Evolutionary conservation across 306 rosid species (phyloP).

Genomic region (Phaseolus lunatus): DNA sequence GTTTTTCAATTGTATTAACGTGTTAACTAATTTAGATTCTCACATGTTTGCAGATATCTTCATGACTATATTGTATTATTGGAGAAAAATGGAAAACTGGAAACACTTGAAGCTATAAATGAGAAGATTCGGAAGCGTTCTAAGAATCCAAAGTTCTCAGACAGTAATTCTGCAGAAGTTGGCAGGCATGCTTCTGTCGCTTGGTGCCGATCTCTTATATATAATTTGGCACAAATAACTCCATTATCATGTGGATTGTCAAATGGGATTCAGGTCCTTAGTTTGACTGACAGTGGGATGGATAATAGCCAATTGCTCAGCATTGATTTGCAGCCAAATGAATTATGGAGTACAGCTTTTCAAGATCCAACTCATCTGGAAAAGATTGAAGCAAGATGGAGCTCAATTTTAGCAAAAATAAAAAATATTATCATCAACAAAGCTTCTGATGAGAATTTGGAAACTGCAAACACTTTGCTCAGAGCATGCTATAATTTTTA

Average conservation of each 20-base stretch:
- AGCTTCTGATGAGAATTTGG: conserved; percentile 77
- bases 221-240: conserved; percentile 79
- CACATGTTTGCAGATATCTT: conserved; percentile 71
- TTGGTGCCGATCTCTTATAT: conserved; percentile 89
- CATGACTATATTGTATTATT: conserved; percentile 72
- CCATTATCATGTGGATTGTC: conserved; percentile 56
- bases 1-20: conserved; percentile 26
- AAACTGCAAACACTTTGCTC: conserved; percentile 80
- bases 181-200: conserved; percentile 93
- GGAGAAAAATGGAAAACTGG: conserved; percentile 83
- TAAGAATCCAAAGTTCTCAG: conserved; percentile 85
- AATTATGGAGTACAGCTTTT: conserved; percentile 82
- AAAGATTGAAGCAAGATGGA: conserved; percentile 75
- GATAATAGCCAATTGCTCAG: conserved; percentile 73
- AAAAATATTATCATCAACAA: conserved; percentile 59
- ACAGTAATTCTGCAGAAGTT: conserved; percentile 78
- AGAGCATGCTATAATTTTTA: conserved; percentile 84
- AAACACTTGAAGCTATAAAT: conserved; percentile 87
- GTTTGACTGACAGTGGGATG: conserved; percentile 59
- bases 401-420: conserved; percentile 62
- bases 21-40: conserved; percentile 41
- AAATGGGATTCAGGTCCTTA: conserved; percentile 56
- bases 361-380: conserved; percentile 66
- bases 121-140: conserved; percentile 96
- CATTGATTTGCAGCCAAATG: conserved; percentile 80